Base-by-base conservation (phyloP, 306 rosid genomes). In the Prunus mongolica region DNA sequence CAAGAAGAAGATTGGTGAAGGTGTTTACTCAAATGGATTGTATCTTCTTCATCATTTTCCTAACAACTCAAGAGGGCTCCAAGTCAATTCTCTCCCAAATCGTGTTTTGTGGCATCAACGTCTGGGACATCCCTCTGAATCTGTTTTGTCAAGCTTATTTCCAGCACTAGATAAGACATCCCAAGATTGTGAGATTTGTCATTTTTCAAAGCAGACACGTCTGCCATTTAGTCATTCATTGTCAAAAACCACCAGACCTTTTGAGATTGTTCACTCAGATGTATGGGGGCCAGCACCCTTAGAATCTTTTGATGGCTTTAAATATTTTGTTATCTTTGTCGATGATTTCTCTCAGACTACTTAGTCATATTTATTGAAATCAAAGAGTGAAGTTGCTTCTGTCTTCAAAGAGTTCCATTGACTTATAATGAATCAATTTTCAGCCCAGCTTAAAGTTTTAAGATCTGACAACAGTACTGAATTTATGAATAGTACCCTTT, bases 191-290 rank as follows among this genome's bases (percentile, higher is more conserved):
- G 41, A 34, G 41, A 34, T 34, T 34, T 34, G 41, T 34, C 41
- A 34, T 34, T 66, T 54, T 22, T 56, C 80, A 20, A 67, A 76
- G 8, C n/a, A 51, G 7, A 15, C 80, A 4, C 22, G 20, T 51
- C 58, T 54, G 8, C 80, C 60, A 41, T 76, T 76, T 38, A 19
- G 45, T 38, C 60, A n/a, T 52, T 20, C 67, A 20, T 25, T 54
- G 67, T 32, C 9, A 76, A 41, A 19, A 19, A 34, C 57, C 15
- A 32, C 45, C 41, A 76, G 54, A 41, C 22, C 55, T 5, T 76
- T 56, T 55, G 74, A 76, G 4, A 20, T 76, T n/a, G 56, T 76
- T 34, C 74, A 67, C 22, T 76, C 28, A 22, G 32, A 76, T 76
- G 49, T 67, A 22, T 76, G 49, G 67, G 80, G 32, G 19, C 65